Conservation (phyloP, 306 rosid species). For the Acacia crassicarpa region DNA sequence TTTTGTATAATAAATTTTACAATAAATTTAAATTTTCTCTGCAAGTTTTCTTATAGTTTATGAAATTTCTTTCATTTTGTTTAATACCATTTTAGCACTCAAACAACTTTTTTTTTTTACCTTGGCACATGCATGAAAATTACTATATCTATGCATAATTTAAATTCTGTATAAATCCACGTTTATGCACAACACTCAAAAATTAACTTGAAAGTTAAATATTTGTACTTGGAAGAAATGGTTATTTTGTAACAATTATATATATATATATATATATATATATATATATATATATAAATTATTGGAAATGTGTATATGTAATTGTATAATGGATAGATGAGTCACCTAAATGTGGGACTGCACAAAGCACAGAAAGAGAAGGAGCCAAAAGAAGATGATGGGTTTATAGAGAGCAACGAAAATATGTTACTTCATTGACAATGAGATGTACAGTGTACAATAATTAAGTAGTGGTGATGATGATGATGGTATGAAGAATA, state of each 20-base stretch:
- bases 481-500: not conserved
- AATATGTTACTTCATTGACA: slow-evolving; percentile 27
- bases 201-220: not conserved
- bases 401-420: slow-evolving; percentile 24
- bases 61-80: no score
- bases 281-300: no score
- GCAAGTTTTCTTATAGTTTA: no score
- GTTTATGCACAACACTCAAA: not conserved
- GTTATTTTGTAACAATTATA: no score
- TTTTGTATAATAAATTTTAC: no score
- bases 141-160: no score
- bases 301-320: no score
- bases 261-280: no score
- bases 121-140: not conserved
- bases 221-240: not conserved
- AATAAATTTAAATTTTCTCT: no score
- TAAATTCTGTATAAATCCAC: no score
- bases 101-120: no score
- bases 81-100: no score
- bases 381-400: slow-evolving; percentile 52
- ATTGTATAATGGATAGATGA: not conserved
- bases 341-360: slow-evolving; percentile 42
- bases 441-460: not conserved
- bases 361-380: slow-evolving; percentile 67
- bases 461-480: not conserved